A percentile compares a stretch with the other conserved stretches of the same genome.
phyloP scores from a whole-genome alignment of 1,284 basidiomycete genomes.

The Trametes pubescens region DNA sequence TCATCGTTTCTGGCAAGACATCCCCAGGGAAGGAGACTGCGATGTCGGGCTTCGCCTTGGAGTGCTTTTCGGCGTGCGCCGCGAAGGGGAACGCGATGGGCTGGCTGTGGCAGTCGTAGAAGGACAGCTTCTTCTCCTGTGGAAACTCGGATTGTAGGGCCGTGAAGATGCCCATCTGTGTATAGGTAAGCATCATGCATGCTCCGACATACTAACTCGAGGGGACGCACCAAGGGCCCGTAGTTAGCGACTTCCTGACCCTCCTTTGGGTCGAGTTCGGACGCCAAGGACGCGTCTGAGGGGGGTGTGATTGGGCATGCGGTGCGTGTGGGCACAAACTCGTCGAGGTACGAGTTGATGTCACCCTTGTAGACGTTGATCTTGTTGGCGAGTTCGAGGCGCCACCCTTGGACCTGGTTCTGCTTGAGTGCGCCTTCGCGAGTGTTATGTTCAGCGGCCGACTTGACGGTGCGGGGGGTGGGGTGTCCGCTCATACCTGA shows the following conservation, averaged over 20 bases:
- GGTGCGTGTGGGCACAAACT: neutral
- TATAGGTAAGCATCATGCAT: neutral
- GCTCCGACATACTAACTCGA: neutral
- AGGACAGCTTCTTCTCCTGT: conserved; percentile 5
- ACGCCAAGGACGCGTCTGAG: neutral
- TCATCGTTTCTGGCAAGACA: neutral
- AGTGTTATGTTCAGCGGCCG: neutral
- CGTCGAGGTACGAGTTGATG: neutral
- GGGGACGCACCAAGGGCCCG: neutral
- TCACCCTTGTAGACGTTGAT: neutral
- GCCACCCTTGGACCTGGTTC: neutral
- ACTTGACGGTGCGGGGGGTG: neutral
- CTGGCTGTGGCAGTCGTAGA: conserved; percentile 9
- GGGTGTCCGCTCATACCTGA: conserved; percentile 13
- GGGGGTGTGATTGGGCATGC: neutral
- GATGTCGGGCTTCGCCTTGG: conserved; percentile 18
- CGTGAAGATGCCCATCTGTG: neutral
- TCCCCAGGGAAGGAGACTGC: conserved; percentile 16
- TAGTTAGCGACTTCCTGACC: neutral
- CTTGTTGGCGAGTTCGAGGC: neutral
- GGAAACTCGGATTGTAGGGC: neutral
- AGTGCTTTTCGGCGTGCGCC: conserved; percentile 12
- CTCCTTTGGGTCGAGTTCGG: neutral
- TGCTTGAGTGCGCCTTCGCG: neutral
- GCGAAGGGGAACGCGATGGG: conserved; percentile 12